Percentiles rank a stretch among this genome's conserved stretches.
These are phyloP conservation scores for Leptodermis oblonga DNA, from an alignment of 257 asterid species.

Conservation along the genomic window DNA sequence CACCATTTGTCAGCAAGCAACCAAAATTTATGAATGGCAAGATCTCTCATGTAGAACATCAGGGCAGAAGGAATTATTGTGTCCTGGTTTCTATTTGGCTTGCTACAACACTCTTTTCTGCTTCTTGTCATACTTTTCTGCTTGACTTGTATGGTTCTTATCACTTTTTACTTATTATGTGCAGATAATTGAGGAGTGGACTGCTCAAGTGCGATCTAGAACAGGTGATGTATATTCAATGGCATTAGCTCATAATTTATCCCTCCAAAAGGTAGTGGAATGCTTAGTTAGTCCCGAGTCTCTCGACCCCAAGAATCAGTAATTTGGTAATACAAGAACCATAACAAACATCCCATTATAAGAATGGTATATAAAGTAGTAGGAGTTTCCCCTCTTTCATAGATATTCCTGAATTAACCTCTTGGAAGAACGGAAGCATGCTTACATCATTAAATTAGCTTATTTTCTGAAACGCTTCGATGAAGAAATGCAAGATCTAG, in stretches of 20 bases:
- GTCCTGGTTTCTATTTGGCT: conserved; percentile 18
- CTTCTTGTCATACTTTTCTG: background rate
- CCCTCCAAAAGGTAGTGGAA: background rate
- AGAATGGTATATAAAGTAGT: background rate
- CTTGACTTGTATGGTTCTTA: conserved; percentile 3
- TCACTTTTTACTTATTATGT: conserved; percentile 23
- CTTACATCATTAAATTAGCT: background rate
- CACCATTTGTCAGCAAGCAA: conserved; percentile 64
- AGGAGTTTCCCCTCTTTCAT: background rate
- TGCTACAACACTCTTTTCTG: conserved; percentile 25
- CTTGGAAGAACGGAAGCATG: background rate
- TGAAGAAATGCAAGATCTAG: too few relatives aligned
- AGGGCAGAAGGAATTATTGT: conserved; percentile 20
- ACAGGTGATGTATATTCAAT: conserved; percentile 42
- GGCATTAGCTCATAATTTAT: background rate
- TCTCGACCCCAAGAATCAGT: background rate
- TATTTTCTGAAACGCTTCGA: background rate
- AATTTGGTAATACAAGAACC: background rate
- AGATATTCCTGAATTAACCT: background rate
- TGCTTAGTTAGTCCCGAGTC: background rate
- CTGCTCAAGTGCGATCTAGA: conserved; percentile 57
- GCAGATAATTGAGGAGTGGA: conserved; percentile 92
- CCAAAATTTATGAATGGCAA: conserved; percentile 41
- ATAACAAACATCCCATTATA: background rate
- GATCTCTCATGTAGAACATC: conserved; percentile 20